Evolutionary conservation across 441 rosid species (phyloP).

Genomic region (Biscutella laevigata): DNA sequence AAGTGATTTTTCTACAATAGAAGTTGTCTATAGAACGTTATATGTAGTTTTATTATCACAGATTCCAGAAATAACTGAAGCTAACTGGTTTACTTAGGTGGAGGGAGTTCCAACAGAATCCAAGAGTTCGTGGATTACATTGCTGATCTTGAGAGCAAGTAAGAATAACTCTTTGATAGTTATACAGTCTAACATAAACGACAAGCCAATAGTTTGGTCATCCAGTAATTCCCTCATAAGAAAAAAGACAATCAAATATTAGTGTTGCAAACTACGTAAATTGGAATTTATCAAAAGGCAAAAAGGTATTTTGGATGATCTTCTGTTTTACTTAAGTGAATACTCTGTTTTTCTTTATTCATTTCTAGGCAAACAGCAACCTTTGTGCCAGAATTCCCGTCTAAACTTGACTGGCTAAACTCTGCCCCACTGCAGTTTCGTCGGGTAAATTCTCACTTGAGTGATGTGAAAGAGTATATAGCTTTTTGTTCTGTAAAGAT

Average conservation of each 20-base stretch:
- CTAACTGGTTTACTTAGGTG: constrained; percentile 28
- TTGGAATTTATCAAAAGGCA: background rate
- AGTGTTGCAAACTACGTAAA: background rate
- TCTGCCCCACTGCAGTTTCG: constrained; percentile 76
- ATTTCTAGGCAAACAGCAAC: constrained; percentile 51
- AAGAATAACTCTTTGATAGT: constrained; percentile 13
- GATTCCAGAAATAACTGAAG: background rate
- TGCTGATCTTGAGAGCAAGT: constrained; percentile 75
- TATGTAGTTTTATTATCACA: background rate
- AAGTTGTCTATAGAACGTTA: background rate
- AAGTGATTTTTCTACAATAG: background rate
- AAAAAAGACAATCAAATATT: background rate
- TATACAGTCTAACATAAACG: background rate
- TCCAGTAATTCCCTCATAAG: background rate
- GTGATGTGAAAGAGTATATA: background rate
- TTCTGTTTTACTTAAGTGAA: background rate
- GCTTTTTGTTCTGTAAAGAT: background rate
- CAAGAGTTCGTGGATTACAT: constrained; percentile 70
- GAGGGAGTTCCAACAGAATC: constrained; percentile 58
- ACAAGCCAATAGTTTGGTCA: background rate
- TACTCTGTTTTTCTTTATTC: background rate
- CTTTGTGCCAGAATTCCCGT: constrained; percentile 74
- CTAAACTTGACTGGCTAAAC: constrained; percentile 87
- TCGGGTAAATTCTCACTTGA: constrained; percentile 39
- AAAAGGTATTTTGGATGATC: background rate